Evolutionary conservation across 768 basidiomycete species (phyloP).

Genomic region (Pulveroboletus frians): DNA sequence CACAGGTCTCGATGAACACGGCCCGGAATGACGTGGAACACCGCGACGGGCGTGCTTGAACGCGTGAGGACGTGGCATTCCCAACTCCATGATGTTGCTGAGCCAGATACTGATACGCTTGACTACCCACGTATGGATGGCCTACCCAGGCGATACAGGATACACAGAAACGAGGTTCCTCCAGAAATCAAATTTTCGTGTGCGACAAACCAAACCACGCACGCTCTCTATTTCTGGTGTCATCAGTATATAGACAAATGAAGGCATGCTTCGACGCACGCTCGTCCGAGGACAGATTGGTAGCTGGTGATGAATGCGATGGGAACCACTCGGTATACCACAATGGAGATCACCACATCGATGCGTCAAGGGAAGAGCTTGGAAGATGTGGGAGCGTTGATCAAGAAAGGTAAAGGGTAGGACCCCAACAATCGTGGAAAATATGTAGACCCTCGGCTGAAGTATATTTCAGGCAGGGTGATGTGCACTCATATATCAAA

Average conservation of each 20-base stretch:
- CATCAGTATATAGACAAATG: conserved; percentile 69
- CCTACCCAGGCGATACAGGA: conserved; percentile 36
- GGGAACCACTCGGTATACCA: conserved; percentile 56
- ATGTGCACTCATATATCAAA: conserved; percentile 70
- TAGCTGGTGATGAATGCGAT: conserved; percentile 50
- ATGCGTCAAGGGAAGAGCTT: conserved; percentile 69
- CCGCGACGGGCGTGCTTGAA: neutral
- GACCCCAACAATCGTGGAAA: neutral
- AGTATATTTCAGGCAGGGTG: conserved; percentile 50
- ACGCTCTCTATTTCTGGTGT: neutral
- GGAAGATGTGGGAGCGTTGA: conserved; percentile 77
- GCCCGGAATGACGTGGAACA: conserved; percentile 17
- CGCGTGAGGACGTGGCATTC: conserved; percentile 75
- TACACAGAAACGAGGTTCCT: conserved; percentile 74
- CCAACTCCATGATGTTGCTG: conserved; percentile 60
- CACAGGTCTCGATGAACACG: conserved; percentile 50
- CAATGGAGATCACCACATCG: conserved; percentile 62
- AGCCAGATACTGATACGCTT: no score
- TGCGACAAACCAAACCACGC: conserved; percentile 18
- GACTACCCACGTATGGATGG: no score
- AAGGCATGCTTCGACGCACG: conserved; percentile 69
- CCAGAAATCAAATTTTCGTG: conserved; percentile 67
- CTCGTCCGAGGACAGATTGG: conserved; percentile 66
- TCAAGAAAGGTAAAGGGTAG: conserved; percentile 49
- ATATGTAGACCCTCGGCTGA: conserved; percentile 1